A percentile compares a stretch with the other conserved stretches of the same genome.
phyloP scores from a whole-genome alignment of 148 eudicot species.

The Salicornia ramosissima region DNA sequence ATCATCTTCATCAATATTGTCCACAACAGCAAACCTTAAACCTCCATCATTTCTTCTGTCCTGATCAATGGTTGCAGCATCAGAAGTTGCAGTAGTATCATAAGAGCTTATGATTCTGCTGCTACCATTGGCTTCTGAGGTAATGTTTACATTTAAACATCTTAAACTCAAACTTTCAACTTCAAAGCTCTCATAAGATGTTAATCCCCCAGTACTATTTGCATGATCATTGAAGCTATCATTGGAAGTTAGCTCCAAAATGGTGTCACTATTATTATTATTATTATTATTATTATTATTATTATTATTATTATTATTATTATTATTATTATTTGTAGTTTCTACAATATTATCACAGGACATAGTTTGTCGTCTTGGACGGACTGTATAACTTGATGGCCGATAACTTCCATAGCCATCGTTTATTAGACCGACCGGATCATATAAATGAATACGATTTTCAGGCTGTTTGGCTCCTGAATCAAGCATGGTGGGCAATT shows the following conservation, averaged over 20 bases:
- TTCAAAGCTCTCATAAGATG: conserved; percentile 27
- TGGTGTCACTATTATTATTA: background rate
- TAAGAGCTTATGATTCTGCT: background rate
- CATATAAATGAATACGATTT: conserved; percentile 32
- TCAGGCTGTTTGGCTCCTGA: conserved; percentile 30
- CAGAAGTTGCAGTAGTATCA: background rate
- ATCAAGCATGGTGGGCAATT: conserved; percentile 37
- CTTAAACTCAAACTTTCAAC: conserved; percentile 10
- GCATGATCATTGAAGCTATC: conserved; percentile 20
- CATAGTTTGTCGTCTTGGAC: conserved; percentile 24
- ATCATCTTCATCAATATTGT: conserved; percentile 21
- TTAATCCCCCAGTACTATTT: background rate
- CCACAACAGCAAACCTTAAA: conserved; percentile 35
- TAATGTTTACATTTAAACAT: conserved; percentile 5
- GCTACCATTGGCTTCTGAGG: conserved; percentile 21
- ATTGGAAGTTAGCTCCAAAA: conserved; percentile 18
- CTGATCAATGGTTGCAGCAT: background rate
- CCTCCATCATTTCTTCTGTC: conserved; percentile 9
- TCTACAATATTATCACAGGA: conserved; percentile 24
- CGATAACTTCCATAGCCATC: conserved; percentile 28
- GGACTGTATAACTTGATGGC: conserved; percentile 16
- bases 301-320: too few relatives aligned
- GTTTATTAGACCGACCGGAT: conserved; percentile 32
- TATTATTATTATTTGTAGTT: background rate
- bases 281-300: too few relatives aligned